Evolutionary conservation across 306 rosid species (phyloP).

Genomic region (Inga leiocalycina): DNA sequence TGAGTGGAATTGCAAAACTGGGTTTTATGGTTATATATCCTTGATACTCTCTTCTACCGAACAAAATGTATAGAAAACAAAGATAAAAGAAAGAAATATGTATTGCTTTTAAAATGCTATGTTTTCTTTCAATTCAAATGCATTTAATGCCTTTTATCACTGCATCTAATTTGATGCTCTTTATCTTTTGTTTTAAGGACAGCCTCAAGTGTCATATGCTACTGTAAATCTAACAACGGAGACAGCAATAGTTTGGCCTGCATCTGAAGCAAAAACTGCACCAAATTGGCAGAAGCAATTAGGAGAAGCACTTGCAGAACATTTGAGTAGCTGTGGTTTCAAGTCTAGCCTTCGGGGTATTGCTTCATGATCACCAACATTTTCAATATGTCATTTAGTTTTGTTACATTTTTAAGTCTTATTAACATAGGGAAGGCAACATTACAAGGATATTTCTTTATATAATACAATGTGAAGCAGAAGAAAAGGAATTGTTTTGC

Average conservation of each 20-base stretch:
- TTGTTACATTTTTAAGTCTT: not conserved
- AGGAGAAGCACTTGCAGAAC: conserved; percentile 92
- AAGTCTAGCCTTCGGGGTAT: conserved; percentile 86
- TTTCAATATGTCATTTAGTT: not conserved
- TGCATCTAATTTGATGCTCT: conserved; percentile 27
- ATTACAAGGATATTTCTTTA: not conserved
- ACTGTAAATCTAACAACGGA: conserved; percentile 93
- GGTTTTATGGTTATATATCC: not conserved
- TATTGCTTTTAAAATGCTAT: not conserved
- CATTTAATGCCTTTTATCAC: not conserved
- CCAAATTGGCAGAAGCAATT: conserved; percentile 78
- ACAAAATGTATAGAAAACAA: not conserved
- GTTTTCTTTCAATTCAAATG: conserved; percentile 11
- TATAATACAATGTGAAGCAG: not conserved
- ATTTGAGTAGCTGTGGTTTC: conserved; percentile 85
- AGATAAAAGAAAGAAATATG: not conserved
- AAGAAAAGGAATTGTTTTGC: not conserved
- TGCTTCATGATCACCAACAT: conserved; percentile 21
- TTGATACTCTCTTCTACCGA: not conserved
- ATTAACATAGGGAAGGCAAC: not conserved
- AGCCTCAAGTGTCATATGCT: conserved; percentile 92
- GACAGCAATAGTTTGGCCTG: conserved; percentile 95
- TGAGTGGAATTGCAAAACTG: not conserved
- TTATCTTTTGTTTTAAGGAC: conserved; percentile 40
- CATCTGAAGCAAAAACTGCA: conserved; percentile 71